Evolutionary conservation across 176 grass and related monocot genomes (phyloP).

Genomic region (Aegilops sharonensis): DNA sequence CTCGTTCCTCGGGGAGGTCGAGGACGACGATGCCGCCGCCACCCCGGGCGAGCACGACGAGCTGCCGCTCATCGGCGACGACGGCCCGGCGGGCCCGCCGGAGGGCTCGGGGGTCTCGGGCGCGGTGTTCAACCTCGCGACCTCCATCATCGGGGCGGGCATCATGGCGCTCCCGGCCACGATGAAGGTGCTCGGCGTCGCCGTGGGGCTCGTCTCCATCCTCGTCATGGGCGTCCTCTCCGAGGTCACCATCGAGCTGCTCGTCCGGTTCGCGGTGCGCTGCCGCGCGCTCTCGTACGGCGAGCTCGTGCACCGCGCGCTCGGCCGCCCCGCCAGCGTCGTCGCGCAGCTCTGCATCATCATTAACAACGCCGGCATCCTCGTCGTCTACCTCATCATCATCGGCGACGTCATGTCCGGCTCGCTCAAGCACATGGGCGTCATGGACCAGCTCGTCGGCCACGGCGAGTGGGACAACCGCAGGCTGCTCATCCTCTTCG

Average conservation of each 20-base stretch:
- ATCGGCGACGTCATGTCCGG: slow-evolving; percentile 98
- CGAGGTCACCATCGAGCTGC: slow-evolving; percentile 92
- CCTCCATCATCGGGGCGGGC: slow-evolving; percentile 94
- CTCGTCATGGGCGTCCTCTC: slow-evolving; percentile 81
- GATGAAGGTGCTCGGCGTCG: slow-evolving; percentile 97
- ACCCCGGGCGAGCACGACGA: slow-evolving; percentile 64
- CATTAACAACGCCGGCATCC: slow-evolving; percentile 82
- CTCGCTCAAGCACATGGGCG: slow-evolving; percentile 70
- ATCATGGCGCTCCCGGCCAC: slow-evolving; percentile 97
- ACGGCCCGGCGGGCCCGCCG: slow-evolving; percentile 10
- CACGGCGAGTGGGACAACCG: slow-evolving; percentile 90
- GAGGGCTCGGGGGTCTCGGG: slow-evolving; percentile 57
- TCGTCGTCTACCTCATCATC: slow-evolving; percentile 94
- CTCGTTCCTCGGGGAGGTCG: slow-evolving; percentile 42
- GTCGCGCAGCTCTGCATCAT: slow-evolving; percentile 80
- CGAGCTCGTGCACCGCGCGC: slow-evolving; percentile 70
- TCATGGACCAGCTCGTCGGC: slow-evolving; percentile 82
- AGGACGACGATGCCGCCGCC: slow-evolving; percentile 27
- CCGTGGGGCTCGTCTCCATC: slow-evolving; percentile 68
- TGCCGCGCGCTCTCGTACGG: slow-evolving; percentile 83
- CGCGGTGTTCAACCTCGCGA: slow-evolving; percentile 95
- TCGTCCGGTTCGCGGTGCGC: slow-evolving; percentile 69
- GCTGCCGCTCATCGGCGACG: slow-evolving; percentile 68
- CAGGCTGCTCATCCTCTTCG: slow-evolving; percentile 72
- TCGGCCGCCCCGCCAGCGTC: slow-evolving; percentile 67